These are phyloP conservation scores for Penicillium riverlandense DNA, from an alignment of 495 filamentous ascomycete species.

Conservation along the genomic window DNA sequence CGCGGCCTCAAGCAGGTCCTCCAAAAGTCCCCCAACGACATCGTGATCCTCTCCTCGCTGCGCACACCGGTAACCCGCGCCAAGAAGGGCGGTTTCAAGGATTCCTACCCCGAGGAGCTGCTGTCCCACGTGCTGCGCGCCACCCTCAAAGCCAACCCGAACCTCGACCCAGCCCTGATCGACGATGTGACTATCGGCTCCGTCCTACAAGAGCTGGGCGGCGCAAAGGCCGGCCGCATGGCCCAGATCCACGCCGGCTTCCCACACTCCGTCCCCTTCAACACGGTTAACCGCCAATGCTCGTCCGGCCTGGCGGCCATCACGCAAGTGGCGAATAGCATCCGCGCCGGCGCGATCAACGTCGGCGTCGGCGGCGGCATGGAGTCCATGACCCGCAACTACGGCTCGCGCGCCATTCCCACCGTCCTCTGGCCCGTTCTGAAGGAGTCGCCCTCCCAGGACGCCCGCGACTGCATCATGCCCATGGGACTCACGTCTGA, in stretches of 20 bases:
- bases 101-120: slow-evolving; percentile 86
- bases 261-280: slow-evolving; percentile 64
- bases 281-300: slow-evolving; percentile 85
- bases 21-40: slow-evolving; percentile 69
- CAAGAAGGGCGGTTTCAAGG: slow-evolving; percentile 75
- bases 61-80: slow-evolving; percentile 80
- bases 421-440: slow-evolving; percentile 71
- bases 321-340: slow-evolving; percentile 60
- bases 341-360: slow-evolving; percentile 62
- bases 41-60: slow-evolving; percentile 82
- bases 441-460: slow-evolving; percentile 53
- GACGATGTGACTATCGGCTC: slow-evolving; percentile 81
- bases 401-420: slow-evolving; percentile 75
- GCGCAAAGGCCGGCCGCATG: slow-evolving; percentile 87
- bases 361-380: slow-evolving; percentile 84
- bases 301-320: slow-evolving; percentile 70
- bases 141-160: slow-evolving; percentile 67
- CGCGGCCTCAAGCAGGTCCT: slow-evolving; percentile 71
- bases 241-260: slow-evolving; percentile 76
- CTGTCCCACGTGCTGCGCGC: slow-evolving; percentile 76
- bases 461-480: slow-evolving; percentile 83
- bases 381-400: slow-evolving; percentile 92
- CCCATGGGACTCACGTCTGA: slow-evolving; percentile 90
- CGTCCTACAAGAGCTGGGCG: slow-evolving; percentile 84
- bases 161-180: slow-evolving; percentile 63